A percentile compares a stretch with the other conserved stretches of the same genome.
These are phyloP conservation scores for Fraxinus cuspidata DNA, from an alignment of 257 asterid species.

Conservation along the genomic window DNA sequence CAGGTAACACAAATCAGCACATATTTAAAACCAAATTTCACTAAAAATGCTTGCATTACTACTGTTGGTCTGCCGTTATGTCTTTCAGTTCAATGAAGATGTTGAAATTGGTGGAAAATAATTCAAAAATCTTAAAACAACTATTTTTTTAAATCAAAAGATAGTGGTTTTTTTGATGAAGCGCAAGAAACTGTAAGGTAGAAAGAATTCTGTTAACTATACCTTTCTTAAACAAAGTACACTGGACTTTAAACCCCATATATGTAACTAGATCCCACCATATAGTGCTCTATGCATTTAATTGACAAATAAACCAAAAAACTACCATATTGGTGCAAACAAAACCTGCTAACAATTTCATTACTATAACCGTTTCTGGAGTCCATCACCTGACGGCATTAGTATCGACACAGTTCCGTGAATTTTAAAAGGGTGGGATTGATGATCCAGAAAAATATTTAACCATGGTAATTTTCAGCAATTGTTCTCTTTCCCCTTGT, in stretches of 20 bases:
- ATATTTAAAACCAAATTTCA: not conserved
- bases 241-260: slow-evolving; percentile 35
- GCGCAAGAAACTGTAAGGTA: slow-evolving; percentile 18
- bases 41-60: not conserved
- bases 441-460: slow-evolving; percentile 12
- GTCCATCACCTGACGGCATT: slow-evolving; percentile 14
- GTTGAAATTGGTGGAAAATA: not conserved
- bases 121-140: not conserved
- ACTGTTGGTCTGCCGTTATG: not conserved
- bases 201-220: slow-evolving; percentile 26
- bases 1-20: not conserved
- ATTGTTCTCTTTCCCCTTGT: not conserved
- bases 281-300: not conserved
- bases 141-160: not conserved
- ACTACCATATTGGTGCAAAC: slow-evolving; percentile 30
- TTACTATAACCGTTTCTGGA: slow-evolving; percentile 31
- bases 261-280: slow-evolving; percentile 28
- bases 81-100: not conserved
- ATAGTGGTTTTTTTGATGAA: slow-evolving; percentile 7
- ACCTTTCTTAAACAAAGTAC: slow-evolving; percentile 32
- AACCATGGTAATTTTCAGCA: slow-evolving; percentile 13
- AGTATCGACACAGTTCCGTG: not conserved
- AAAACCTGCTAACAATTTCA: slow-evolving; percentile 37
- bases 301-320: slow-evolving; percentile 22
- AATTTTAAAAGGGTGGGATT: slow-evolving; percentile 5